These are phyloP conservation scores for Raffaelea albimanens DNA, from an alignment of 2,329 filamentous ascomycete species.

Conservation along the genomic window DNA sequence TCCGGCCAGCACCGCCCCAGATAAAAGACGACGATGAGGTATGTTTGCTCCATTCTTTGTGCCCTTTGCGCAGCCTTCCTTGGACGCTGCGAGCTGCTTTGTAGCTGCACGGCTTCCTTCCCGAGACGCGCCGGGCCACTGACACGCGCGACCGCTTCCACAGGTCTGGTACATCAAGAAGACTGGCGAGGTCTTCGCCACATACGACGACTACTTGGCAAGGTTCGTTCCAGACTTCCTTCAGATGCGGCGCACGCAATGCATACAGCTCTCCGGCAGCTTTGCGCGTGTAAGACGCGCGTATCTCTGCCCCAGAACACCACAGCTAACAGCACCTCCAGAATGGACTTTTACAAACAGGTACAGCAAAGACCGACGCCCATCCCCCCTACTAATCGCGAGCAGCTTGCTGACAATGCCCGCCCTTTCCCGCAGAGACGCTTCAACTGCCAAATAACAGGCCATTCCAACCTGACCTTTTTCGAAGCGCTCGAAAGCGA, in stretches of 20 bases:
- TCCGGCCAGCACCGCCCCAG: slow-evolving; percentile 54
- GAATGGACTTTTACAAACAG: slow-evolving; percentile 90
- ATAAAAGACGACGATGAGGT: slow-evolving; percentile 81
- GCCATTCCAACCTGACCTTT: slow-evolving; percentile 82
- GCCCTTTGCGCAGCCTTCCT: neutral
- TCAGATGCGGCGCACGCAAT: too few species aligned
- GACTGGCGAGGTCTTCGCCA: slow-evolving; percentile 81
- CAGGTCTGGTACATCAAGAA: slow-evolving; percentile 88
- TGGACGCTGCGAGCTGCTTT: slow-evolving; percentile 11
- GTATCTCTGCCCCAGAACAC: neutral
- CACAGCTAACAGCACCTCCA: slow-evolving; percentile 31
- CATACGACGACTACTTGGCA: slow-evolving; percentile 79
- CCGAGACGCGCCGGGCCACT: too few species aligned
- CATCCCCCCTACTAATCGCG: neutral
- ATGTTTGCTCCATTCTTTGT: slow-evolving; percentile 22
- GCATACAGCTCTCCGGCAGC: neutral
- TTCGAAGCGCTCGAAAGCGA: slow-evolving; percentile 89
- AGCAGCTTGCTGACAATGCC: slow-evolving; percentile 9
- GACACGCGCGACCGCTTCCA: slow-evolving; percentile 1
- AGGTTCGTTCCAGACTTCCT: too few species aligned
- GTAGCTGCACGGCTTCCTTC: too few species aligned
- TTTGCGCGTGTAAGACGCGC: neutral
- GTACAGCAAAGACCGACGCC: slow-evolving; percentile 32
- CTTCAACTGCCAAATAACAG: slow-evolving; percentile 94
- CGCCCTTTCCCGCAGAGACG: slow-evolving; percentile 56